These are phyloP conservation scores for Magnaporthales sp. DNA, from an alignment of 2,329 filamentous ascomycete genomes.

Conservation along the genomic window DNA sequence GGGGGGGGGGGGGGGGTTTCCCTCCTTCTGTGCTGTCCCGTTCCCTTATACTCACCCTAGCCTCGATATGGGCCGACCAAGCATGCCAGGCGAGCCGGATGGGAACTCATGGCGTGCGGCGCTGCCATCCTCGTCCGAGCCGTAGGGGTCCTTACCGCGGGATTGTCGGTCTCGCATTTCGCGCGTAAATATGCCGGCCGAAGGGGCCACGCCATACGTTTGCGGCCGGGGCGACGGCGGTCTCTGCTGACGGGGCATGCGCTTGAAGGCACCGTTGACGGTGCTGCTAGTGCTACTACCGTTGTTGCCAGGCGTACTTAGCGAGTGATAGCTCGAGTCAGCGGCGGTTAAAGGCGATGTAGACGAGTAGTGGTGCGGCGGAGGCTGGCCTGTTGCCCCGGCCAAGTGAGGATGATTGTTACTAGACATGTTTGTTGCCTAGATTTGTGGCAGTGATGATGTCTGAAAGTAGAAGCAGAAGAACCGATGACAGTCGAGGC, in stretches of 20 bases:
- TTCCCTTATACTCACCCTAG: constrained; percentile 1
- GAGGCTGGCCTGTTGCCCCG: neutral
- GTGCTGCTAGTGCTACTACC: neutral
- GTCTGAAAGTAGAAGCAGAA: neutral
- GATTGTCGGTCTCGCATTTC: constrained; percentile 51
- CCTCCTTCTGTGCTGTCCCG: too few relatives aligned
- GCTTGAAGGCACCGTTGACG: neutral
- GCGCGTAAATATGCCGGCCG: constrained; percentile 28
- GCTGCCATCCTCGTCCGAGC: constrained; percentile 14
- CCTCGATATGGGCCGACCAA: neutral
- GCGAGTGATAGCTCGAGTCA: neutral
- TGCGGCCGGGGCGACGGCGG: neutral
- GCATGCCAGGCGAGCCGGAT: neutral
- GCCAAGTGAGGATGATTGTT: neutral
- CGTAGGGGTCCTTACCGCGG: constrained; percentile 47
- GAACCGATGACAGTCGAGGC: neutral
- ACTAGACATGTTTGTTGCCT: neutral
- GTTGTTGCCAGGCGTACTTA: neutral
- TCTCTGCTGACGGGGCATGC: neutral
- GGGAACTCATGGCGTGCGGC: neutral
- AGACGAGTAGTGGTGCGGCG: neutral
- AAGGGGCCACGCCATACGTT: neutral
- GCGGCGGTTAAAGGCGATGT: neutral
- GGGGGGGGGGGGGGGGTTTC: too few relatives aligned
- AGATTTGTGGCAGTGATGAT: neutral